Evolutionary conservation across 1,284 basidiomycete genomes (phyloP), one percentile per base, ranked within the genome.

Genomic region (Gomphus bonarii): DNA sequence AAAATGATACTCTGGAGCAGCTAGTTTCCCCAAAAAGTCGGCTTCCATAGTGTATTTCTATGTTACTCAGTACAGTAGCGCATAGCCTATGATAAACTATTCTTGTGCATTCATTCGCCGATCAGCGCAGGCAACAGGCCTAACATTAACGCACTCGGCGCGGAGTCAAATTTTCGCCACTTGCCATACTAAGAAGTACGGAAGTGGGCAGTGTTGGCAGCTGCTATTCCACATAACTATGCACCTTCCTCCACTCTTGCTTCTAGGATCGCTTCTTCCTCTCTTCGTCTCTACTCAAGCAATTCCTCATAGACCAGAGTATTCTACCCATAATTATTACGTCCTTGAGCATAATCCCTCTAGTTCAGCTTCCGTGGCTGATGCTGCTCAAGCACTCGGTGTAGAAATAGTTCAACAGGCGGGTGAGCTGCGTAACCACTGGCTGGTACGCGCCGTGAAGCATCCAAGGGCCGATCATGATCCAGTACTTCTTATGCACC

Each of bases 251-350:
- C 35, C 16, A 9, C 35, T 30, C 12, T 12, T 50, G 36, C 36
- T 50, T 20, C 6, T 44, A 25, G 54, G 30, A 14, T 22, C n/a
- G 16, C 40, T 48, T 14, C 18, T 56, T 25, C 35, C 44, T 43
- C 49, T 36, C n/a, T 18, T 43, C 36, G 49, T 53, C 16, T 52
- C 43, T 9, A 31, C 51, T 7, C 36, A 58, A 18, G 46, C 18
- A 11, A 59, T 54, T 33, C 59, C 59, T 2, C 55, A 59, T 36
- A 63, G 54, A n/a, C 58, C 67, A 7, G 54, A 64, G 3, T 95
- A 98, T 69, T 71, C 78, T 63, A 85, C 88, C 8, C 89, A 98
- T 70, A 78, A 88, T 64, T 99, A 99, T 74, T 95, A 95, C 73
- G 87, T 92, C 60, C 69, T 95, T 28, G 85, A 93, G 68, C 81